Evolutionary conservation across 2,329 filamentous ascomycete genomes (phyloP).

Genomic region (Ophiostoma fasciatum): DNA sequence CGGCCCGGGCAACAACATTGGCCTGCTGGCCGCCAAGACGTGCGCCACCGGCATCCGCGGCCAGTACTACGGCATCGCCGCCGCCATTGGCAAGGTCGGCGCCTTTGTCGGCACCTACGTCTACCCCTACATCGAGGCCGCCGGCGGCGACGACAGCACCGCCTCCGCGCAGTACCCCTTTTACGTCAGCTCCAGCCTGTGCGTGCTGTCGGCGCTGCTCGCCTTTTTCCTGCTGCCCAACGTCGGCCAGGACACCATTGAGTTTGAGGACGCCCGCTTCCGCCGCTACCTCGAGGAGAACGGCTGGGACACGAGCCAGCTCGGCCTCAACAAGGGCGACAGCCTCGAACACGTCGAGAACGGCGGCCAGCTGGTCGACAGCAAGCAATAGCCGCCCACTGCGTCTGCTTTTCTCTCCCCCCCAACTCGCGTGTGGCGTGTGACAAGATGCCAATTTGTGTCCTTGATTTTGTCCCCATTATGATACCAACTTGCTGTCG

Average conservation of each 20-base stretch:
- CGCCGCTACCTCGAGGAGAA: constrained; percentile 55
- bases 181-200: constrained; percentile 66
- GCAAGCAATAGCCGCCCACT: no score
- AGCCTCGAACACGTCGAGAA: constrained; percentile 14
- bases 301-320: constrained; percentile 56
- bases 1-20: constrained; percentile 85
- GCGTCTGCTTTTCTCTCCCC: no score
- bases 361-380: background rate
- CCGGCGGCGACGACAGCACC: constrained; percentile 35
- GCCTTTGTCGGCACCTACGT: constrained; percentile 80
- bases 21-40: constrained; percentile 72
- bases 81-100: constrained; percentile 59
- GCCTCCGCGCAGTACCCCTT: constrained; percentile 72
- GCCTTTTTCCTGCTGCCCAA: constrained; percentile 55
- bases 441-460: no score
- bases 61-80: constrained; percentile 57
- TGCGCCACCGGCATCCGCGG: constrained; percentile 80
- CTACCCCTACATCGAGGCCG: constrained; percentile 56
- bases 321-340: constrained; percentile 28
- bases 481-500: no score
- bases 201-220: constrained; percentile 56
- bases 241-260: constrained; percentile 76
- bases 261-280: constrained; percentile 61
- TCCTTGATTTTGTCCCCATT: no score
- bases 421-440: no score